Conservation (phyloP, 2,329 filamentous ascomycete genomes). For the Elsinoe arachidis region DNA sequence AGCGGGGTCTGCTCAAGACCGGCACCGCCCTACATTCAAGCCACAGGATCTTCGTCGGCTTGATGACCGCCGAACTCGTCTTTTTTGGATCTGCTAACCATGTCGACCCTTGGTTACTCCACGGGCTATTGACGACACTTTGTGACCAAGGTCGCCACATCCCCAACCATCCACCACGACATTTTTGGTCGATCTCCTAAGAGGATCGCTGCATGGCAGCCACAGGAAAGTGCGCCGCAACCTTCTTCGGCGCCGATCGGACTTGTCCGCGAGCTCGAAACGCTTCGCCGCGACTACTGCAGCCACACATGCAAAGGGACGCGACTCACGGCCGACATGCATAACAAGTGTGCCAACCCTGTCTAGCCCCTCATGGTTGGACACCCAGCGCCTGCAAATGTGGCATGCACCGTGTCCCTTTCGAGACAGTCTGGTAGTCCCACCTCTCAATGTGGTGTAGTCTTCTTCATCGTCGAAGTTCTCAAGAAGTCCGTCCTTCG, state of each 20-base stretch:
- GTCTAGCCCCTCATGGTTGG: conserved; percentile 8
- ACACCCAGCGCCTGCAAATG: neutral
- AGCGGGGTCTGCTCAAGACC: neutral
- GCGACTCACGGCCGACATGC: conserved; percentile 1
- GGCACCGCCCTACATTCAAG: conserved; percentile 3
- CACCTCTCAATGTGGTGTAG: conserved; percentile 3
- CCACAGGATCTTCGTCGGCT: conserved; percentile 2
- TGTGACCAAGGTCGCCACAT: no score
- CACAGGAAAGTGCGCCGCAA: conserved; percentile 3
- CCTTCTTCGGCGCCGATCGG: neutral
- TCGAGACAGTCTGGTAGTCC: neutral
- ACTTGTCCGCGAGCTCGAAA: conserved; percentile 6
- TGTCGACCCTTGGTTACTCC: neutral
- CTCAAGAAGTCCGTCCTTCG: neutral
- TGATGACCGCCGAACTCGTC: neutral
- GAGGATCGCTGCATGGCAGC: neutral
- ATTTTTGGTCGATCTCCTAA: neutral
- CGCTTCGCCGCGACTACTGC: neutral
- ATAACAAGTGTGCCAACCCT: conserved; percentile 10
- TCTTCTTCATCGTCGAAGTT: neutral
- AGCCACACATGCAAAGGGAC: neutral
- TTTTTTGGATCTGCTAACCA: neutral
- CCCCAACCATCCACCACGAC: neutral
- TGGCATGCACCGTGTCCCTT: neutral
- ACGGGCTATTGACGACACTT: conserved; percentile 1